phyloP scores from a whole-genome alignment of 805 yeast species.

The Lipomyces sp. region DNA sequence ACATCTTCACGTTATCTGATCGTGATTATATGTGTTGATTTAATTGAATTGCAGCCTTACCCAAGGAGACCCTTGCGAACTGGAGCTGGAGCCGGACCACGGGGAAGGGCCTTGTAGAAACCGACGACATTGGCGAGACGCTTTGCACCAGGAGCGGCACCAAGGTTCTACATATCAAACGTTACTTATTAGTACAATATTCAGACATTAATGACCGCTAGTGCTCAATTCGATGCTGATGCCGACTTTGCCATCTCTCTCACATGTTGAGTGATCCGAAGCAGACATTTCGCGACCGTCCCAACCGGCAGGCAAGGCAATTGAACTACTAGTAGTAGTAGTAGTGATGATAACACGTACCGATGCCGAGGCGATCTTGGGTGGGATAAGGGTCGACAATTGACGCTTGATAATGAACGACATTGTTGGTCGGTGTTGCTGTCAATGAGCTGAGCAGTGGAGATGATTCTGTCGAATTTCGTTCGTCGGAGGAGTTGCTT shows the following conservation, averaged over 20 bases:
- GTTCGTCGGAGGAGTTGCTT: neutral
- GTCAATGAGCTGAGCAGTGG: neutral
- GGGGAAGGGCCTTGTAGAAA: conserved; percentile 95
- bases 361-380: conserved; percentile 95
- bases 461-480: neutral
- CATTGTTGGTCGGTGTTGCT: conserved; percentile 50
- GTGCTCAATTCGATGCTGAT: neutral
- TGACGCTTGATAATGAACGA: conserved; percentile 89
- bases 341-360: conserved; percentile 53
- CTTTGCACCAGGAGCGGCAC: conserved; percentile 95
- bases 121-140: conserved; percentile 93
- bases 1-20: neutral
- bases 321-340: neutral
- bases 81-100: conserved; percentile 81
- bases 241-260: neutral
- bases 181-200: neutral
- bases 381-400: conserved; percentile 95
- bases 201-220: neutral
- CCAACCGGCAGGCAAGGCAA: neutral
- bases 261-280: neutral
- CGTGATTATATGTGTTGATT: neutral
- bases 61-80: conserved; percentile 49
- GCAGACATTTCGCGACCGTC: neutral
- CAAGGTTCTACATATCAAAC: conserved; percentile 65
- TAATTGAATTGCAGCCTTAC: conserved; percentile 19